Percentiles rank a stretch among this genome's conserved stretches.
Conservation (phyloP, 352 stramenopile species). For the Phytopythium aichiense region DNA sequence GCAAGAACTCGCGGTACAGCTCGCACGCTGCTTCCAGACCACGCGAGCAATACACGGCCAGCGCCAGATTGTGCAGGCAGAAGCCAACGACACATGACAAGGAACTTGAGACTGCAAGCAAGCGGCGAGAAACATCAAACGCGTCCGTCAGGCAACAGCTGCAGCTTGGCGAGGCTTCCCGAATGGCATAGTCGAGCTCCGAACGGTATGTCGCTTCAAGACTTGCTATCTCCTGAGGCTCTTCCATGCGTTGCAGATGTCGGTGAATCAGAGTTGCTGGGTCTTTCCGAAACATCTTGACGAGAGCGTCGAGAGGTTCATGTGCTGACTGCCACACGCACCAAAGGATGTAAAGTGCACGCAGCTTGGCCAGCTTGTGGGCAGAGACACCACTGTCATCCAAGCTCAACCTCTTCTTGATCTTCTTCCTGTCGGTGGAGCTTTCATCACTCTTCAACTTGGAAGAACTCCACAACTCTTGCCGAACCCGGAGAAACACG, state of each 20-base stretch:
- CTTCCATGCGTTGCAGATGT: constrained; percentile 15
- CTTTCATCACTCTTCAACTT: neutral
- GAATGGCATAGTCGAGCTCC: constrained; percentile 1
- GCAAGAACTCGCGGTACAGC: constrained; percentile 33
- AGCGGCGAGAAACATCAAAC: neutral
- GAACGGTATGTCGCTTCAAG: constrained; percentile 3
- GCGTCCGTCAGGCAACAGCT: neutral
- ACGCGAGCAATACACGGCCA: constrained; percentile 41
- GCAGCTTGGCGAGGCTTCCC: neutral
- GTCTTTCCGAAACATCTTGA: constrained; percentile 31
- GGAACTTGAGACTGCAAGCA: too few relatives aligned
- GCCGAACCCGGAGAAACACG: constrained; percentile 41
- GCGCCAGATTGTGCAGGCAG: constrained; percentile 60
- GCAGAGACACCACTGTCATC: too few relatives aligned
- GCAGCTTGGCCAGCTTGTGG: constrained; percentile 11
- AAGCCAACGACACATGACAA: constrained; percentile 21
- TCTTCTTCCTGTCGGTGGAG: neutral
- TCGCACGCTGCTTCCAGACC: constrained; percentile 48
- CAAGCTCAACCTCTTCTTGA: neutral
- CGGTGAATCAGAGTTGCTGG: constrained; percentile 4
- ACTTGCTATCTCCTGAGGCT: neutral
- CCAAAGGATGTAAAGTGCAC: constrained; percentile 36
- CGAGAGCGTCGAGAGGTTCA: constrained; percentile 30
- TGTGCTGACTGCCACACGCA: constrained; percentile 22
- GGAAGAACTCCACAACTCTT: constrained; percentile 11